A percentile compares a stretch with the other conserved stretches of the same genome.
phyloP scores from a whole-genome alignment of 2,329 filamentous ascomycete genomes.

The Monosporascus sp. region DNA sequence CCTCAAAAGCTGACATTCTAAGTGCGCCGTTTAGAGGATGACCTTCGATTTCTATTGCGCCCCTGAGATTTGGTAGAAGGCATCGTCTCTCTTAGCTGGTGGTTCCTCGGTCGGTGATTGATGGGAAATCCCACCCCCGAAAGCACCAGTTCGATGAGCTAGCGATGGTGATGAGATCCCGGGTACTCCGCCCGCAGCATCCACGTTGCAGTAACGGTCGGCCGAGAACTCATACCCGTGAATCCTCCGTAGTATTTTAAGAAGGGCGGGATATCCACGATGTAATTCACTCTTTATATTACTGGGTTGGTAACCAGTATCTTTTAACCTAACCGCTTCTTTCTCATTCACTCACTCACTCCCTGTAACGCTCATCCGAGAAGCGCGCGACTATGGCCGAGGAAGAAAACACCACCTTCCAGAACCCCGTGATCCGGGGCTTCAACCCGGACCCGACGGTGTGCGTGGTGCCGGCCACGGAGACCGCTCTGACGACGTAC shows the following conservation, averaged over 20 bases:
- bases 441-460: slow-evolving; percentile 58
- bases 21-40: too few relatives aligned
- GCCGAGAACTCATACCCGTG: too few relatives aligned
- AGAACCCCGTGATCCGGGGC: slow-evolving; percentile 51
- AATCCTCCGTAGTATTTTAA: too few relatives aligned
- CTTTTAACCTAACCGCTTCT: too few relatives aligned
- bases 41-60: too few relatives aligned
- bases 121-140: slow-evolving; percentile 13
- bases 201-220: too few relatives aligned
- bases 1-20: too few relatives aligned
- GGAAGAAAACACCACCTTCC: slow-evolving; percentile 18
- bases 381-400: not conserved
- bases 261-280: slow-evolving; percentile 1
- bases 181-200: not conserved
- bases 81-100: not conserved
- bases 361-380: slow-evolving; percentile 6
- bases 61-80: too few relatives aligned
- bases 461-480: slow-evolving; percentile 27
- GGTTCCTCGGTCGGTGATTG: slow-evolving; percentile 8
- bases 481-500: slow-evolving; percentile 31
- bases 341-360: too few relatives aligned
- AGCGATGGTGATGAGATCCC: too few relatives aligned
- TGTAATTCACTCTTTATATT: not conserved
- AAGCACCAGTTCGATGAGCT: too few relatives aligned
- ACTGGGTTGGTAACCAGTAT: too few relatives aligned